Percentiles rank a stretch among this genome's conserved stretches.
Conservation (phyloP, 2,329 filamentous ascomycete species). For the Herpomyces periplanetae region DNA sequence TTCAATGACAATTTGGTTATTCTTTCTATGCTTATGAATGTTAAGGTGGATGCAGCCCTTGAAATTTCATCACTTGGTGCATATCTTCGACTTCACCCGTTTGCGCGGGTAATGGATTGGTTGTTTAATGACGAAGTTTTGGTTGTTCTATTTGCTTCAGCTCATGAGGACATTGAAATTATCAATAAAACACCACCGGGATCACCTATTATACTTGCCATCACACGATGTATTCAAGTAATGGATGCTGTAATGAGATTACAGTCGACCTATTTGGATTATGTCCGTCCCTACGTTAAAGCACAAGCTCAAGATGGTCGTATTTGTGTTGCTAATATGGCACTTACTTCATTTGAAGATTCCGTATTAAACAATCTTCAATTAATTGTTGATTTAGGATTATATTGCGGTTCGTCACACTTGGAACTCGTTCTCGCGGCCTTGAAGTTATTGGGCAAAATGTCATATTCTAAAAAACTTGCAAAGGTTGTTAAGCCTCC, state of each 20-base stretch:
- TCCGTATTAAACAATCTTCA: conserved; percentile 41
- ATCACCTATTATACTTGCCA: conserved; percentile 39
- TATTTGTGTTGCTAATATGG: conserved; percentile 24
- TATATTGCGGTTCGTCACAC: conserved; percentile 54
- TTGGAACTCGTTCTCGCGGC: conserved; percentile 40
- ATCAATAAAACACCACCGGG: conserved; percentile 30
- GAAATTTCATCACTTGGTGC: conserved; percentile 28
- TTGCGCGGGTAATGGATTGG: conserved; percentile 86
- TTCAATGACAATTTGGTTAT: conserved; percentile 85
- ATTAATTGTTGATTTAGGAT: conserved; percentile 40
- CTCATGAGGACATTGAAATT: conserved; percentile 32
- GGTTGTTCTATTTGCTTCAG: conserved; percentile 29
- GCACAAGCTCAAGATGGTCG: conserved; percentile 18
- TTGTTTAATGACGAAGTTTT: conserved; percentile 76
- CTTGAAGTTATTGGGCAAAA: conserved; percentile 40
- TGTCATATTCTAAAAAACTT: conserved; percentile 46
- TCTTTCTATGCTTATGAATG: conserved; percentile 35
- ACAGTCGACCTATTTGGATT: conserved; percentile 60
- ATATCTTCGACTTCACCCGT: conserved; percentile 65
- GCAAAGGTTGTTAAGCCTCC: too few species aligned
- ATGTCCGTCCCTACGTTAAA: conserved; percentile 42
- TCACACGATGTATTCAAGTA: conserved; percentile 43
- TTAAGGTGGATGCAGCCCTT: conserved; percentile 34
- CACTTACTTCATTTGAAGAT: conserved; percentile 67
- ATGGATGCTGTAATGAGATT: conserved; percentile 46